Base-by-base conservation (phyloP, 805 yeast species). In the Candida dajiaensis region DNA sequence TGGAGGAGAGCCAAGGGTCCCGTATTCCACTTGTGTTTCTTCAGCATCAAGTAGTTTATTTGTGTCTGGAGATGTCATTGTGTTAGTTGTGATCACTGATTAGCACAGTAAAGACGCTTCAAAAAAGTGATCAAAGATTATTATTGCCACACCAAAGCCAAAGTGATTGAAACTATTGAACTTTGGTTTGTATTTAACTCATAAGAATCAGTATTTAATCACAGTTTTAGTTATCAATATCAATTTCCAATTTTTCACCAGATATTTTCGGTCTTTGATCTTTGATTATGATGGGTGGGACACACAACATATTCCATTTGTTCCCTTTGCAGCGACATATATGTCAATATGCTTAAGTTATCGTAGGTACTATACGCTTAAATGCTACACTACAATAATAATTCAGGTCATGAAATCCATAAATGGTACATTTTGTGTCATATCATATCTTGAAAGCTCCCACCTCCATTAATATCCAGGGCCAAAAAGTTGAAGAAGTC, bases 401-500 rank as follows among this genome's bases (percentile, higher is more conserved):
- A 22, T 6, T 22, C 23, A 8, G 5, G 8, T 22, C 8, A 6
- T 8, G 23, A 54, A 50, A 39, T 53, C 56, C 36, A 57, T n/a
- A 31, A 19, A 15, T 15, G 9, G 18, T 31, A 15, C 19, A 16
- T 16, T 15, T 3, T 31, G 18, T 31, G 31, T 28, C 37, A 47
- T 40, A 45, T 37, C 46, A 46, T 38, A 15, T 48, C 51, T 33
- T 56, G 55, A 41, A 53, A 56, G 0, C 52, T 46, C 0, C 59
- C 58, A 3, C 54, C 39, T 1, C 58, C 58, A 45, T 55, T 57
- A 28, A 54, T 51, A 41, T 55, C 58, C 50, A 57, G 52, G 3
- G 61, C 63, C 8, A 61, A 43, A 37, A 56, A 61, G 45, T 57
- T 59, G 51, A 64, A 62, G 44, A 64, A 57, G 37, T 63, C 66